Evolutionary conservation across 371 early-diverging fungal genomes (phyloP), one percentile per base, ranked within the genome.

Genomic region (Mucor saturninus): DNA sequence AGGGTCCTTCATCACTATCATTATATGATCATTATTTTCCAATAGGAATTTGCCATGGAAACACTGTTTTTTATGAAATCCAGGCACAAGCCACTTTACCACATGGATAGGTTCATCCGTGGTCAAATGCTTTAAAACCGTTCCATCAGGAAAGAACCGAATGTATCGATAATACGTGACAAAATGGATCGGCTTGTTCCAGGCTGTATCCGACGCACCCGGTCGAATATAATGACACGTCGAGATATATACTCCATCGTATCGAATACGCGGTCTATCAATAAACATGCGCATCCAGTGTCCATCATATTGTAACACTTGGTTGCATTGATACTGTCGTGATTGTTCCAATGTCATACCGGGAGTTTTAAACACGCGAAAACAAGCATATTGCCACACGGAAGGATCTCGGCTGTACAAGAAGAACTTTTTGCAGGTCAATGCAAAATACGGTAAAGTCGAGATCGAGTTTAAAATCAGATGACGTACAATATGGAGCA

Each of bases 111-210:
- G 90, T 56, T 87, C 88, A 30, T 80, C 72, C 4, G 86, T 84
- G 0, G 86, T 84, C 21, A 83, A 54, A 58, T 78, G 74, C 49
- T 76, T 75, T 5, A 83, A 28, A 21, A 83, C 69, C 1, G 72
- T 71, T 14, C 87, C 84, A 62, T 87, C 76, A 7, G 79, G 77
- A 61, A 86, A 86, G 56, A 92, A 87, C 0, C 91, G 81, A 13
- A 92, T 45, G 64, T 89, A 90, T 13, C 88, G 78, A 65, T 83
- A 90, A 65, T 92, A 92, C 1, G 88, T 88, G 9, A 92, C 87
- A 35, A 89, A 52, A 64, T 90, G 87, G 26, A 88, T 80, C 0
- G 89, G 88, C 46, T 81, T 80, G 50, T 86, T 79, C 77, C 78
- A 85, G 2, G 73, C 50, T 21, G 77, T 80, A 38, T 88, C 88